Conservation (phyloP, 1,284 basidiomycete genomes). For the Mycena sp. region DNA sequence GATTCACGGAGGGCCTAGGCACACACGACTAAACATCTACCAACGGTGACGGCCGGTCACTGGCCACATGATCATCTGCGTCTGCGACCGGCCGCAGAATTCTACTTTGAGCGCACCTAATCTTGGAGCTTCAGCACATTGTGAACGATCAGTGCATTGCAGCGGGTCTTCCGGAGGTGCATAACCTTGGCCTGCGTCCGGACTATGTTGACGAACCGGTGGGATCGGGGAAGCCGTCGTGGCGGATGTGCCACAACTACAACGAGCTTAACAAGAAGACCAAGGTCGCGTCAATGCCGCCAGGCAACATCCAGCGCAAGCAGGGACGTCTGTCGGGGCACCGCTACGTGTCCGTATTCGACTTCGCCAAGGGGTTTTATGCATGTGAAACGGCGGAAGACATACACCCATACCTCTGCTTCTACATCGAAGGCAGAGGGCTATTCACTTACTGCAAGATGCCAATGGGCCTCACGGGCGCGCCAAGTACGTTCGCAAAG, state of each 20-base stretch:
- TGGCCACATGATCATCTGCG: too few species aligned
- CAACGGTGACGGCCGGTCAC: too few species aligned
- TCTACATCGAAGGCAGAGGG: constrained; percentile 52
- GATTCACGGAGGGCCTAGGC: too few species aligned
- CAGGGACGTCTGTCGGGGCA: too few species aligned
- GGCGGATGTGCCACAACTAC: constrained; percentile 46
- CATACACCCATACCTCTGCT: constrained; percentile 45
- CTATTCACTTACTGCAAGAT: constrained; percentile 47
- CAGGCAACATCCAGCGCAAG: too few species aligned
- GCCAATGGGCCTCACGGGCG: constrained; percentile 54
- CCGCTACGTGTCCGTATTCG: constrained; percentile 41
- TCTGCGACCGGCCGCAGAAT: too few species aligned
- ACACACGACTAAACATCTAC: too few species aligned
- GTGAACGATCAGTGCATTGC: constrained; percentile 32
- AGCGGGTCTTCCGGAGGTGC: constrained; percentile 23
- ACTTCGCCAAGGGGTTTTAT: constrained; percentile 45
- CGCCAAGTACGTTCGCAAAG: constrained; percentile 47
- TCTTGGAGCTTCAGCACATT: constrained; percentile 4
- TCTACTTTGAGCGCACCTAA: too few species aligned
- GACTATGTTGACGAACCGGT: background rate
- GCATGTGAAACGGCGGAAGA: constrained; percentile 39
- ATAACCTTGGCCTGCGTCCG: background rate
- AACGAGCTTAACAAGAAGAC: constrained; percentile 30
- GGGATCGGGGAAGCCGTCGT: constrained; percentile 16
- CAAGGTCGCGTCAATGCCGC: too few species aligned